Conservation (phyloP, 2,329 filamentous ascomycete species). For the Talaromyces albobiverticillius region DNA sequence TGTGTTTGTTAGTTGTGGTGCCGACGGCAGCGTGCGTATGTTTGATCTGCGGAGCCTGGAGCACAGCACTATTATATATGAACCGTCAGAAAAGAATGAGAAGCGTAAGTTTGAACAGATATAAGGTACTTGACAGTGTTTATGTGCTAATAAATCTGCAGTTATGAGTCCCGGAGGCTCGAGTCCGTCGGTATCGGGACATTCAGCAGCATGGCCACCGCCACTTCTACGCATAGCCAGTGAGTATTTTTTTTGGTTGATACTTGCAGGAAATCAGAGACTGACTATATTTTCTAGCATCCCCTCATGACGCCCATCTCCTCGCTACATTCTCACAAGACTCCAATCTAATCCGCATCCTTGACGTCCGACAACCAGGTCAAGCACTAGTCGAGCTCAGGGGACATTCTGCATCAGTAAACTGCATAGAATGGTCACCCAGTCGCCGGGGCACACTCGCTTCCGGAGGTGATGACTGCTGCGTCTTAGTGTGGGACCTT, state of each 20-base stretch:
- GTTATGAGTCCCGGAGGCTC: conserved; percentile 53
- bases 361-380: conserved; percentile 93
- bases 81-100: conserved; percentile 82
- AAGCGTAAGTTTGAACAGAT: conserved; percentile 50
- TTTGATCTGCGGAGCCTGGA: conserved; percentile 95
- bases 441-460: conserved; percentile 81
- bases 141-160: conserved; percentile 13
- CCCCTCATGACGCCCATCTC: conserved; percentile 90
- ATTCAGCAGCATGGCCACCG: conserved; percentile 60
- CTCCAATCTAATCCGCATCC: conserved; percentile 85
- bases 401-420: conserved; percentile 80
- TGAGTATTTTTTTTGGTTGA: conserved; percentile 25
- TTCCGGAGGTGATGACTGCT: conserved; percentile 85
- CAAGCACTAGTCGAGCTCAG: conserved; percentile 91
- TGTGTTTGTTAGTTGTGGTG: conserved; percentile 95
- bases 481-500: conserved; percentile 92
- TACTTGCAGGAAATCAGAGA: no score
- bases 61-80: conserved; percentile 98
- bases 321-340: conserved; percentile 97
- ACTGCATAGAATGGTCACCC: conserved; percentile 95
- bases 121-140: neutral
- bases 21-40: conserved; percentile 97
- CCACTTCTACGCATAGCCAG: conserved; percentile 43
- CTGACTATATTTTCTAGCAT: conserved; percentile 53
- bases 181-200: conserved; percentile 63